Evolutionary conservation across 257 asterid species (phyloP).

Genomic region (Gentiana dahurica): DNA sequence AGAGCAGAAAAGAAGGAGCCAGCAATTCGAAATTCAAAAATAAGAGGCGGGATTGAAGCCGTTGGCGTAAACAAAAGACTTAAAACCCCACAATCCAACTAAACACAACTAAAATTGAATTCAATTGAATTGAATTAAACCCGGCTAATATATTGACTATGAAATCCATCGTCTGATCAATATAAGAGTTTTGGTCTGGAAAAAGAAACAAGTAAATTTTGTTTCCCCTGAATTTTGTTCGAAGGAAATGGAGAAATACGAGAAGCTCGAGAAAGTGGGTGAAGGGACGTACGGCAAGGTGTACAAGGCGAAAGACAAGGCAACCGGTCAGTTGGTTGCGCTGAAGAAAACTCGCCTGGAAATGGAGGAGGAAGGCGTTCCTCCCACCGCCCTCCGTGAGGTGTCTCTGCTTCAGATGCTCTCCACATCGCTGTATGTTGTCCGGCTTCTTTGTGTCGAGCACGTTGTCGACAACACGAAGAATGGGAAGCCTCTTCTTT

Average conservation of each 20-base stretch:
- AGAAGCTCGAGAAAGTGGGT: slow-evolving; percentile 91
- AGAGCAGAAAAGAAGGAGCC: too few relatives aligned
- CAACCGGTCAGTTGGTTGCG: slow-evolving; percentile 86
- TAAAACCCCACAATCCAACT: too few relatives aligned
- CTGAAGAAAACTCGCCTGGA: slow-evolving; percentile 93
- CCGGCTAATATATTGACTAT: too few relatives aligned
- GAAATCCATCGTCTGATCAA: too few relatives aligned
- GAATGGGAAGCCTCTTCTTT: slow-evolving; percentile 79
- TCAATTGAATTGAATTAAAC: too few relatives aligned
- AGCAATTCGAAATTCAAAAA: too few relatives aligned
- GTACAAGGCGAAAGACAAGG: slow-evolving; percentile 85
- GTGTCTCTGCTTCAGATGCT: slow-evolving; percentile 95
- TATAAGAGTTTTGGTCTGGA: too few relatives aligned
- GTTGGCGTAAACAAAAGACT: too few relatives aligned
- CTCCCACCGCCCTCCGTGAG: slow-evolving; percentile 92
- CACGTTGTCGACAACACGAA: slow-evolving; percentile 57
- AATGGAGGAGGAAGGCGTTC: slow-evolving; percentile 96
- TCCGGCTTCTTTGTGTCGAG: slow-evolving; percentile 80
- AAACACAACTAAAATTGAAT: too few relatives aligned
- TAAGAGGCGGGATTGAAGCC: too few relatives aligned
- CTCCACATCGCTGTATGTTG: slow-evolving; percentile 79
- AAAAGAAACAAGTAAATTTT: too few relatives aligned
- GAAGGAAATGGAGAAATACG: slow-evolving; percentile 47
- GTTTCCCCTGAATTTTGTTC: too few relatives aligned
- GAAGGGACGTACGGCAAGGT: slow-evolving; percentile 98